Evolutionary conservation across 2,329 filamentous ascomycete species (phyloP), one percentile per base, ranked within the genome.

Genomic region (Cladosporium colombiae): DNA sequence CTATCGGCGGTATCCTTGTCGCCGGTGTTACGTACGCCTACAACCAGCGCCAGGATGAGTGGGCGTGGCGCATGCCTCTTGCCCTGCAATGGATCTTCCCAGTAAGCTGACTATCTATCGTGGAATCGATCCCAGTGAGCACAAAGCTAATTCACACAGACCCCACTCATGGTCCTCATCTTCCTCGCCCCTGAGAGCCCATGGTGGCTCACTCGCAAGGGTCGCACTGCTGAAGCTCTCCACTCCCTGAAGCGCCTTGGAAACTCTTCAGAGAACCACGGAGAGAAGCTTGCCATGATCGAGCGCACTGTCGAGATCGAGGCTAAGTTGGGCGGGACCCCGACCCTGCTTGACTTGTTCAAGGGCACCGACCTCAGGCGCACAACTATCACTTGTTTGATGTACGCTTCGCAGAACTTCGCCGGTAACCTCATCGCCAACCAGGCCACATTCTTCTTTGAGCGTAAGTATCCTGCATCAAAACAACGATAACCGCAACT

Each of bases 261-360:
- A 61, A 88, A 92, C 67, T 89, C 87, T 0, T 85, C 89, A 67
- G 93, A 95, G 71, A 86, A 96, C 73, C 86, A 90, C 13, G 90
- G 96, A 68, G 91, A 95, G 79, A 95, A 91, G 0, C 83, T 96
- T 58, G 89, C 91, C 72, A 96, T 96, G 91, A 96, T 97, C 90
- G 87, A 92, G 1, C 91, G 95, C 75, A 97, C 92, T 0, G 93
- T 91, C 0, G 90, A 90, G 0, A 81, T 96, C 18, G 93, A 96
- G 76, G 85, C 91, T 73, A 82, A 87, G 78, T 90, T 92, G 62
- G 93, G 91, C 5, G 80, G 81, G 5, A 92, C 92, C 31, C 86
- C 91, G 5, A 88, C 84, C 64, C 96, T 95, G 77, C 78, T 86
- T 71, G 92, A 96, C 77, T 96, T 92, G 80, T 96, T 96, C 84